These are phyloP conservation scores for Fusarium sp. DNA, from an alignment of 2,329 filamentous ascomycete species.

Conservation along the genomic window DNA sequence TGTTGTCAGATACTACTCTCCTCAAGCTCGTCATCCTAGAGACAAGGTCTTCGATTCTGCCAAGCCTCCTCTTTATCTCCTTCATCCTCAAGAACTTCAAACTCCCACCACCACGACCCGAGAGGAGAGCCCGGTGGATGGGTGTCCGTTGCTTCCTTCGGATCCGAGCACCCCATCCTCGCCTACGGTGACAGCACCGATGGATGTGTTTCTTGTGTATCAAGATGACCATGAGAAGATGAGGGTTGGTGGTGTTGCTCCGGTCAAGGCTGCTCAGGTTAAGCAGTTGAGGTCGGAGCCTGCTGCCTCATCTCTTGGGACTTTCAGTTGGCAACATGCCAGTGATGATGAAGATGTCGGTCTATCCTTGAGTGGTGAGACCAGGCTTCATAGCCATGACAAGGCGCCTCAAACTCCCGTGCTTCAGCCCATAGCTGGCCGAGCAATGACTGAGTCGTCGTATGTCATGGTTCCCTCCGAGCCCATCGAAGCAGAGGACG, in stretches of 20 bases:
- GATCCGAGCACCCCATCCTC: constrained; percentile 12
- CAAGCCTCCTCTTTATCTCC: constrained; percentile 2
- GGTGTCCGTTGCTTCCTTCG: constrained; percentile 11
- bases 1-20: constrained; percentile 1
- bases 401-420: neutral
- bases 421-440: neutral
- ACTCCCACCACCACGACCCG: neutral
- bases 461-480: neutral
- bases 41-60: neutral
- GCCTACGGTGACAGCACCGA: neutral
- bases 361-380: neutral
- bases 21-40: neutral
- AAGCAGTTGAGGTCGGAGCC: neutral
- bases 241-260: neutral
- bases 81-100: constrained; percentile 3
- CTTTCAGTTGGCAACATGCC: constrained; percentile 17
- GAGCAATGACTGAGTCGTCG: neutral
- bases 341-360: neutral
- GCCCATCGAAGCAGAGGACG: neutral
- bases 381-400: neutral
- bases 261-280: neutral
- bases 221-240: constrained; percentile 25
- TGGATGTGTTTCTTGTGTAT: constrained; percentile 28
- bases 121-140: neutral
- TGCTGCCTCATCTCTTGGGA: neutral